A percentile compares a stretch with the other conserved stretches of the same genome.
phyloP scores from a whole-genome alignment of 768 basidiomycete species.

The Amanita polypyramis region DNA sequence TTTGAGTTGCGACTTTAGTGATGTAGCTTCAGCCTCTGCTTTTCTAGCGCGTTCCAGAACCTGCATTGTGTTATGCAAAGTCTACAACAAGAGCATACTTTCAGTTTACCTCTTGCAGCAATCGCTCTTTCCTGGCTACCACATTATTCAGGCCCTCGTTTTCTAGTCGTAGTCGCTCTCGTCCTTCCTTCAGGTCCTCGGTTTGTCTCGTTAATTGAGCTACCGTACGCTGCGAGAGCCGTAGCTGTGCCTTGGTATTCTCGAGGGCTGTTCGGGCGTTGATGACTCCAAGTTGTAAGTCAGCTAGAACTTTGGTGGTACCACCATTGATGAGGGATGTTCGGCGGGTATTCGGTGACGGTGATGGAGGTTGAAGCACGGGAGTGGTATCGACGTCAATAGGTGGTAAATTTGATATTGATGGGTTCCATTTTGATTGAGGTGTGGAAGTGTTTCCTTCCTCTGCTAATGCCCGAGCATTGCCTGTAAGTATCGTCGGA shows the following conservation, averaged over 20 bases:
- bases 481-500: slow-evolving; percentile 39
- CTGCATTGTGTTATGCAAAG: slow-evolving; percentile 20
- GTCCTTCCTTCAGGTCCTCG: slow-evolving; percentile 81
- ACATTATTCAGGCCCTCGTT: slow-evolving; percentile 86
- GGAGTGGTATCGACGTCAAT: slow-evolving; percentile 28
- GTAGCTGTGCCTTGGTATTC: slow-evolving; percentile 74
- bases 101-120: slow-evolving; percentile 66
- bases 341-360: slow-evolving; percentile 38
- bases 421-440: slow-evolving; percentile 22
- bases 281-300: slow-evolving; percentile 75
- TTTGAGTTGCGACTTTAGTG: slow-evolving; percentile 65
- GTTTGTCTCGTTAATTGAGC: slow-evolving; percentile 78
- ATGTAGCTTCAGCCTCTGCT: slow-evolving; percentile 66
- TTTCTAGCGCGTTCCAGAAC: slow-evolving; percentile 79
- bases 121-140: slow-evolving; percentile 76
- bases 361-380: slow-evolving; percentile 34
- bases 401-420: slow-evolving; percentile 19
- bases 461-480: slow-evolving; percentile 76
- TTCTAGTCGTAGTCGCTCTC: slow-evolving; percentile 73
- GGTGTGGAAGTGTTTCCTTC: slow-evolving; percentile 39
- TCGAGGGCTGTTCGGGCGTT: slow-evolving; percentile 75
- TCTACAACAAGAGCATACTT: not conserved
- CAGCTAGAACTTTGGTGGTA: slow-evolving; percentile 81
- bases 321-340: slow-evolving; percentile 62
- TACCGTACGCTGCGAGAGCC: slow-evolving; percentile 74